Conservation (phyloP, 1,284 basidiomycete species). For the Phellopilus nigrolimitatus region DNA sequence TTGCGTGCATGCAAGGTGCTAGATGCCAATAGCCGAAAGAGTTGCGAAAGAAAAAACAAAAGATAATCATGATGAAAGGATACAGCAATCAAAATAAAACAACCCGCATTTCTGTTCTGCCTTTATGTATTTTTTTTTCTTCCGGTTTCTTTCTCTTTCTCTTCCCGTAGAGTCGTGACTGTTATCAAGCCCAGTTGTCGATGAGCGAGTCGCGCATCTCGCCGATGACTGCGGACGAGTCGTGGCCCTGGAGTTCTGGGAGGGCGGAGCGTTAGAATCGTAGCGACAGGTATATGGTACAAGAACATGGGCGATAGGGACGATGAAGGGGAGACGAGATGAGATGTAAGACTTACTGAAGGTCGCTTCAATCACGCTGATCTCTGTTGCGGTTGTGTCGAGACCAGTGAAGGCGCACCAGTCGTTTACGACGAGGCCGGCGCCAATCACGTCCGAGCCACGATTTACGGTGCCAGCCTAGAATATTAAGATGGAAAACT, state of each 20-base stretch:
- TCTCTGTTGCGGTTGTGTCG: conserved; percentile 97
- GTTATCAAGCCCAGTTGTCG: conserved; percentile 85
- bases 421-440: conserved; percentile 97
- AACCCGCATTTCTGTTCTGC: not conserved
- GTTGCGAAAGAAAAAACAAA: no score
- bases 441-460: conserved; percentile 96
- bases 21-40: no score
- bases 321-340: not conserved
- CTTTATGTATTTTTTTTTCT: not conserved
- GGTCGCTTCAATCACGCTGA: conserved; percentile 95
- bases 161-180: not conserved
- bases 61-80: no score
- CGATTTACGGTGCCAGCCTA: conserved; percentile 98
- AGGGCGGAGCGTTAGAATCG: conserved; percentile 2
- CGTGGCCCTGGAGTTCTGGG: conserved; percentile 85
- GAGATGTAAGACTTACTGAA: conserved; percentile 73
- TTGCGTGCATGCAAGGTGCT: no score
- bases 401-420: conserved; percentile 98
- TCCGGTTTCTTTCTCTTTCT: not conserved
- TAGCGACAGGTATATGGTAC: not conserved
- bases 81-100: no score
- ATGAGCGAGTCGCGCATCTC: conserved; percentile 94
- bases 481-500: not conserved
- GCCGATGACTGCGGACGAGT: conserved; percentile 80
- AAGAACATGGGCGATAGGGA: not conserved